These are phyloP conservation scores for Pterocarpus santalinus DNA, from an alignment of 306 rosid species.

Conservation along the genomic window DNA sequence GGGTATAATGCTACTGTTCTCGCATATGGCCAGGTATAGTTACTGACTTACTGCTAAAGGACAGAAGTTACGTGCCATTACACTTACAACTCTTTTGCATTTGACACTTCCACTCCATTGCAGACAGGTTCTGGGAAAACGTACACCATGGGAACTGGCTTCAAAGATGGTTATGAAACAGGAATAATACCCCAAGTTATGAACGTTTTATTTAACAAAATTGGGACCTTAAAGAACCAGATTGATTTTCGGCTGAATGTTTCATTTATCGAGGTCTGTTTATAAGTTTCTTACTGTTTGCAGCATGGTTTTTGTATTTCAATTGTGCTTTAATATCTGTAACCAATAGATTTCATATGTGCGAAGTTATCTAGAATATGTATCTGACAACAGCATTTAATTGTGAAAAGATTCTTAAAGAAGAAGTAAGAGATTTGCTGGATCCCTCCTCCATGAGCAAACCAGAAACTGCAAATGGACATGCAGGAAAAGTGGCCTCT, in stretches of 20 bases:
- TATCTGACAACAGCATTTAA: slow-evolving; percentile 53
- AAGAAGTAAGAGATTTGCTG: slow-evolving; percentile 96
- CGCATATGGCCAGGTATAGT: slow-evolving; percentile 96
- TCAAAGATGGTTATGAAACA: slow-evolving; percentile 78
- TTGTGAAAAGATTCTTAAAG: slow-evolving; percentile 87
- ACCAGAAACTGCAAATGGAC: slow-evolving; percentile 87
- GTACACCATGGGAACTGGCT: slow-evolving; percentile 99
- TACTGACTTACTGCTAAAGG: slow-evolving; percentile 3
- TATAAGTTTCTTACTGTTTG: slow-evolving; percentile 31
- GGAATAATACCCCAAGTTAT: slow-evolving; percentile 96
- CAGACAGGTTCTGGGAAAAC: slow-evolving; percentile 99
- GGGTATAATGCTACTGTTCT: slow-evolving; percentile 99
- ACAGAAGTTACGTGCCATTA: slow-evolving; percentile 21
- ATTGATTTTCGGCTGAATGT: slow-evolving; percentile 94
- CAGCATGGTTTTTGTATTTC: slow-evolving; percentile 42
- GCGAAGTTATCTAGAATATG: slow-evolving; percentile 42
- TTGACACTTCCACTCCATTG: slow-evolving; percentile 59
- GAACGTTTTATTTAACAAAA: slow-evolving; percentile 88
- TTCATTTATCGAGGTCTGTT: slow-evolving; percentile 95
- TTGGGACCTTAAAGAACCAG: slow-evolving; percentile 80
- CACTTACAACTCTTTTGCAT: slow-evolving; percentile 36
- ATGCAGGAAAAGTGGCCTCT: slow-evolving; percentile 68
- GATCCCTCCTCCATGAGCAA: slow-evolving; percentile 81
- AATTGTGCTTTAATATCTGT: slow-evolving; percentile 36
- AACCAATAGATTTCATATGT: slow-evolving; percentile 14